phyloP scores from a whole-genome alignment of 2,329 filamentous ascomycete genomes.

The Fusarium brachygibbosum region DNA sequence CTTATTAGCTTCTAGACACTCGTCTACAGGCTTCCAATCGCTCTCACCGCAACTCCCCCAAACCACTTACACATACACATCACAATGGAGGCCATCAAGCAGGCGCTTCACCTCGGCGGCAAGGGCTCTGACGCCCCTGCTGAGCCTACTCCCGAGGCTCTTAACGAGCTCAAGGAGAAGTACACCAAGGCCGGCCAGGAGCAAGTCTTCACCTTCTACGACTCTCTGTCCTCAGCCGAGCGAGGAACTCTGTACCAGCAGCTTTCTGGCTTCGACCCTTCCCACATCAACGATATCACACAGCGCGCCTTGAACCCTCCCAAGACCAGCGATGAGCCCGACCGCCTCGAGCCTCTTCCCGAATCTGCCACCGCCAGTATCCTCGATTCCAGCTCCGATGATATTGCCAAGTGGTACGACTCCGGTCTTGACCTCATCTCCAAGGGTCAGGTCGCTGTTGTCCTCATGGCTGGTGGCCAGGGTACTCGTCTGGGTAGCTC shows the following conservation, averaged over 20 bases:
- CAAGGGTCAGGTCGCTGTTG: slow-evolving; percentile 83
- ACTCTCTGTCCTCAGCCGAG: slow-evolving; percentile 78
- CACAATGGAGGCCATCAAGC: slow-evolving; percentile 62
- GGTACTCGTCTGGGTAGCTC: slow-evolving; percentile 95
- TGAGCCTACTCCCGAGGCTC: slow-evolving; percentile 74
- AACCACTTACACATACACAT: slow-evolving; percentile 22
- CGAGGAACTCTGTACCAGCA: slow-evolving; percentile 86
- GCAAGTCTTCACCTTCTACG: slow-evolving; percentile 85
- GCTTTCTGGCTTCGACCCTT: slow-evolving; percentile 83
- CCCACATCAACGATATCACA: slow-evolving; percentile 88
- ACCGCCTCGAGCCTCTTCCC: slow-evolving; percentile 85
- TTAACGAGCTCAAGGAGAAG: slow-evolving; percentile 77
- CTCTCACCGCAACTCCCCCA: slow-evolving; percentile 37
- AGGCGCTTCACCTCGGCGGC: slow-evolving; percentile 57
- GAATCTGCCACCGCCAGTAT: slow-evolving; percentile 89
- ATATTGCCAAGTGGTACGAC: slow-evolving; percentile 88
- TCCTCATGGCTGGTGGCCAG: slow-evolving; percentile 97
- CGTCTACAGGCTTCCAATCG: slow-evolving; percentile 19
- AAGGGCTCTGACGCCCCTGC: slow-evolving; percentile 52
- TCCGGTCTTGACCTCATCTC: slow-evolving; percentile 83
- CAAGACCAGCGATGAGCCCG: slow-evolving; percentile 68
- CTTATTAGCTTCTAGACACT: slow-evolving; percentile 8
- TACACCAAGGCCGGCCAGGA: slow-evolving; percentile 83
- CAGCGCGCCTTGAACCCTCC: slow-evolving; percentile 85
- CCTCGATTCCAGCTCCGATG: slow-evolving; percentile 84